Evolutionary conservation across 331 rosid genomes (phyloP).

Genomic region (Malus hybrid): DNA sequence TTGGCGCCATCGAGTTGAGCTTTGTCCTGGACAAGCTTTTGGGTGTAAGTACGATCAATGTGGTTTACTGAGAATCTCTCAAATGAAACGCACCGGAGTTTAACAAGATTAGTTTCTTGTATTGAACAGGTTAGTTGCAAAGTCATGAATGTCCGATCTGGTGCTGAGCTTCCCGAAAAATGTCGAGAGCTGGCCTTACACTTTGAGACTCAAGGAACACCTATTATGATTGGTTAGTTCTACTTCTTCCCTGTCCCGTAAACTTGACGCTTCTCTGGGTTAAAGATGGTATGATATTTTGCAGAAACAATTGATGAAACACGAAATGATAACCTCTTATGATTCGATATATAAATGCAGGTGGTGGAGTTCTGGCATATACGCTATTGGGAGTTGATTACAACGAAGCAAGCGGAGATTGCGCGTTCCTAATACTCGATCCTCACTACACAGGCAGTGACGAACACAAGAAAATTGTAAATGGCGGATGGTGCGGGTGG

Average conservation of each 20-base stretch:
- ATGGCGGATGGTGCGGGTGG: conserved; percentile 98
- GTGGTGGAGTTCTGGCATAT: conserved; percentile 96
- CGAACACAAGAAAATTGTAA: conserved; percentile 67
- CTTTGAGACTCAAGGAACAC: conserved; percentile 92
- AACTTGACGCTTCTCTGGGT: background rate
- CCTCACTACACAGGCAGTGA: conserved; percentile 91
- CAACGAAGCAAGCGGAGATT: conserved; percentile 84
- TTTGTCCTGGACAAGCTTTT: conserved; percentile 93
- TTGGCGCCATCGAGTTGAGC: conserved; percentile 96
- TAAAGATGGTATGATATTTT: background rate
- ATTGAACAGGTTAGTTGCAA: conserved; percentile 77
- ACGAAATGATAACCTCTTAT: background rate
- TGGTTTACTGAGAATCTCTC: background rate
- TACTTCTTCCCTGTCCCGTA: background rate
- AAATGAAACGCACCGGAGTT: background rate
- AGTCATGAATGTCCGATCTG: conserved; percentile 83
- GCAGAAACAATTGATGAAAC: background rate
- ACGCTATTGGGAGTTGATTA: conserved; percentile 93
- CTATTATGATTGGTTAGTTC: conserved; percentile 86
- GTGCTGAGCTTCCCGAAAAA: conserved; percentile 95
- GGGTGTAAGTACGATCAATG: conserved; percentile 54
- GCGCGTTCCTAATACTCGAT: conserved; percentile 88
- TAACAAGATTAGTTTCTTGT: conserved; percentile 10
- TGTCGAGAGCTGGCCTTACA: conserved; percentile 92
- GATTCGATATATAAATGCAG: conserved; percentile 29